phyloP scores from a whole-genome alignment of 495 filamentous ascomycete genomes.

The Elaphomyces granulatus region DNA sequence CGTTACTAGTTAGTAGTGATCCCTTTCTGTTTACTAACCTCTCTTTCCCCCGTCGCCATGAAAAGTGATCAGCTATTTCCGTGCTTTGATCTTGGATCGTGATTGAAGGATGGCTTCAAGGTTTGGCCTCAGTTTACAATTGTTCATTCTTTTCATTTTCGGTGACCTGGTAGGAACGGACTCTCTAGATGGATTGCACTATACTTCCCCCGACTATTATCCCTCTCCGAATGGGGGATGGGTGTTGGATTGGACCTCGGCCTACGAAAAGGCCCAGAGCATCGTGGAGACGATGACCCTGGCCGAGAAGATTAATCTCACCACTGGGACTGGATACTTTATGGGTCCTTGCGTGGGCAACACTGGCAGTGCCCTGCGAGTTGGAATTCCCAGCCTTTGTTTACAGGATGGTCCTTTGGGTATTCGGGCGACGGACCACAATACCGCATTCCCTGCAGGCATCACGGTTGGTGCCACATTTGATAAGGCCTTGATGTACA shows the following conservation, averaged over 20 bases:
- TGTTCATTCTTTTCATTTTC: no score
- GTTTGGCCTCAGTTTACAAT: no score
- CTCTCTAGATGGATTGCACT: no score
- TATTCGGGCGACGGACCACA: conserved; percentile 37
- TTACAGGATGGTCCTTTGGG: conserved; percentile 33
- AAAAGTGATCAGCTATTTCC: no score
- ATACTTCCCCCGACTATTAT: conserved; percentile 52
- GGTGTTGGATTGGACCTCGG: conserved; percentile 56
- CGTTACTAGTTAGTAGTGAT: no score
- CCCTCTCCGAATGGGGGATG: conserved; percentile 71
- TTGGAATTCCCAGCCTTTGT: conserved; percentile 30
- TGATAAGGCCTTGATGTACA: conserved; percentile 48
- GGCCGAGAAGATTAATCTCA: conserved; percentile 88
- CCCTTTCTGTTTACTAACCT: no score
- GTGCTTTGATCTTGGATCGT: no score
- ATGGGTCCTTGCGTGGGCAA: conserved; percentile 34
- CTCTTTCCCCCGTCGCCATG: no score
- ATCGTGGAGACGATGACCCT: conserved; percentile 81
- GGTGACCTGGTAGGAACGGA: no score
- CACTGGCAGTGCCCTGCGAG: conserved; percentile 25
- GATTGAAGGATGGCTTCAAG: no score
- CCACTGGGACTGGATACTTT: conserved; percentile 49
- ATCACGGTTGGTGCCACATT: conserved; percentile 42
- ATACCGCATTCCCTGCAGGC: conserved; percentile 42
- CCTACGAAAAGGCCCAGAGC: conserved; percentile 61